Base-by-base conservation (phyloP, 768 basidiomycete species). In the Lentinus tigrinus region DNA sequence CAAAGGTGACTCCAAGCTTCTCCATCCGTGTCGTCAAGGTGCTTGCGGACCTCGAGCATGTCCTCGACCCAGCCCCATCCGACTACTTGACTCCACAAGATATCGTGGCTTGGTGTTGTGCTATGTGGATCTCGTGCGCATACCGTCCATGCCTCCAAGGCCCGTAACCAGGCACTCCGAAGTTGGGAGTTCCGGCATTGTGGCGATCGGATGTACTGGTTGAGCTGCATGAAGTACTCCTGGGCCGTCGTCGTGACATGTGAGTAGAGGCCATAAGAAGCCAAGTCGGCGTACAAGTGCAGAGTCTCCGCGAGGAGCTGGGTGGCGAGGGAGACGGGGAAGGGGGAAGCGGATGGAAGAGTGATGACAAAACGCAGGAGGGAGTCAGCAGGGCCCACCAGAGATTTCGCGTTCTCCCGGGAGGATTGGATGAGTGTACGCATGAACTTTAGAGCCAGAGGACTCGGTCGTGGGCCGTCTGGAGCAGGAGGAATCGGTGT, bases 81-180 rank as follows among this genome's bases (percentile, higher is more conserved):
- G n/a, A 77, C 73, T 10, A 96, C 76, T 66, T 94, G 92, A 54
- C 87, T 91, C 95, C 96, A 98, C 9, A 89, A 73, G 48, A 98
- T 85, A 52, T 91, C 93, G 71, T 98, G 96, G 8, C 78, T 79
- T 0, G 93, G 93, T 3, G 85, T 89, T 7, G 93, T 95, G 54
- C 80, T 78, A 68, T 98, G 96, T 6, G 96, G 95, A 66, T 98
- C 90, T n/a, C 84, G 81, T 0, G 94, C 93, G 63, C 92, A 95
- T 3, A 82, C 76, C 6, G 78, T 87, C 95, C 94, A 98, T 0
- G 78, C 74, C 57, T 83, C 82, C 2, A 93, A 63, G 9, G 93
- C 72, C 10, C 74, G 72, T 5, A 81, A 73, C 82, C 88, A 94
- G 3, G 83, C 77, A 26, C 70, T 57, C 38, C 72, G 73, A 40